phyloP scores from a whole-genome alignment of 768 basidiomycete genomes.

The Dentipellis sp. region DNA sequence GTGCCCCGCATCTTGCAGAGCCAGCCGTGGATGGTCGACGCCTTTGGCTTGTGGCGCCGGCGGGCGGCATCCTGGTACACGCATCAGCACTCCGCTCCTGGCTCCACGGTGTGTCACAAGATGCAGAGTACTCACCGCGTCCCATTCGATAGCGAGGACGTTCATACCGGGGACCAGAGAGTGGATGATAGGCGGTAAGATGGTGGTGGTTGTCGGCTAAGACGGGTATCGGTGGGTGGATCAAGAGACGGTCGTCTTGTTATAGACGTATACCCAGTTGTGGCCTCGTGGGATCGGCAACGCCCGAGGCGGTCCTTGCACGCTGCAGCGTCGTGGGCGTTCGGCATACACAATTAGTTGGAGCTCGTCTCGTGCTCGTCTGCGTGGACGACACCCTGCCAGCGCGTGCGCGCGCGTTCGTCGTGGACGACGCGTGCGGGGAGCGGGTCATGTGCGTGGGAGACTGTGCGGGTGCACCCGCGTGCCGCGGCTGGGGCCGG shows the following conservation, averaged over 20 bases:
- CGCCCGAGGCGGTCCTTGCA: too few relatives aligned
- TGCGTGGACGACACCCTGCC: too few relatives aligned
- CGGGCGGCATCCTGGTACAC: conserved; percentile 2
- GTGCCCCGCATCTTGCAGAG: conserved; percentile 16
- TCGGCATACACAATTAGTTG: too few relatives aligned
- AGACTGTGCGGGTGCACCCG: too few relatives aligned
- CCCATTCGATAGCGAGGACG: conserved; percentile 13
- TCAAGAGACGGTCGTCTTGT: neutral
- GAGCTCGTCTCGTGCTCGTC: too few relatives aligned
- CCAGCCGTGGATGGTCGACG: conserved; percentile 16
- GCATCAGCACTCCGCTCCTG: neutral
- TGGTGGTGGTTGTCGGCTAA: neutral
- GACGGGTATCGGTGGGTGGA: neutral
- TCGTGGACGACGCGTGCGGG: too few relatives aligned
- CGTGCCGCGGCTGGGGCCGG: too few relatives aligned
- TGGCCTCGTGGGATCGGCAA: neutral
- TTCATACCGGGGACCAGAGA: neutral
- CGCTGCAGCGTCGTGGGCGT: too few relatives aligned
- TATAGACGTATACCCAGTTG: neutral
- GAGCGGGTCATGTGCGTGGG: too few relatives aligned
- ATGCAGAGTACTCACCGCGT: conserved; percentile 5
- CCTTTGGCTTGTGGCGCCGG: conserved; percentile 3
- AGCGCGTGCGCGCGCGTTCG: too few relatives aligned
- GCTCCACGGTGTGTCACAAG: neutral
- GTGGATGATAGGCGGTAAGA: neutral